A percentile compares a stretch with the other conserved stretches of the same genome.
Conservation (phyloP, 148 eudicot genomes). For the Rhododendron griersonianum region DNA sequence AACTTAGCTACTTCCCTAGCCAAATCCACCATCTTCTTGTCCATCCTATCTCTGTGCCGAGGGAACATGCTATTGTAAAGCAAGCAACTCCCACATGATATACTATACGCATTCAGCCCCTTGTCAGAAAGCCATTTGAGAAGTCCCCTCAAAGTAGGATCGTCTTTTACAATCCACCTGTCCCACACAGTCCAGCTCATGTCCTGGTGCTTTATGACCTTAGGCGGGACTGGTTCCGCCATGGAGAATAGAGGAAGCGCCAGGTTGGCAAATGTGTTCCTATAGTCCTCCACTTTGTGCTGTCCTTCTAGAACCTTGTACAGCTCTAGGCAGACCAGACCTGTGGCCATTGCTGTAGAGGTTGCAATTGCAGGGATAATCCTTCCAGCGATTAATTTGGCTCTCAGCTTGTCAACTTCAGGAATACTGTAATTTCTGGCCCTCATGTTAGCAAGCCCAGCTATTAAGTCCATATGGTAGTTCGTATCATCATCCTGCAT, state of each 20-base stretch:
- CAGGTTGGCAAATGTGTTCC: conserved; percentile 83
- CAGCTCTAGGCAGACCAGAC: conserved; percentile 85
- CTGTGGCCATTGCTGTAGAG: conserved; percentile 85
- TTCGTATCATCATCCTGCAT: conserved; percentile 87
- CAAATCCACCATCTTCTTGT: conserved; percentile 65
- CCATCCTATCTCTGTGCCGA: conserved; percentile 72
- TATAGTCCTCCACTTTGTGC: conserved; percentile 77
- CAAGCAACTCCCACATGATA: conserved; percentile 74
- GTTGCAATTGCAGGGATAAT: conserved; percentile 94
- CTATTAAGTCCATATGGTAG: conserved; percentile 87
- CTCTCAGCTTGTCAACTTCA: conserved; percentile 85
- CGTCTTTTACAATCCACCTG: conserved; percentile 60
- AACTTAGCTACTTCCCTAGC: conserved; percentile 77
- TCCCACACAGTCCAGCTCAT: conserved; percentile 94
- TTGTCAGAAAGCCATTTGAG: conserved; percentile 62
- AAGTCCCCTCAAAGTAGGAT: conserved; percentile 63
- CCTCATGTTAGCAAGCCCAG: conserved; percentile 86
- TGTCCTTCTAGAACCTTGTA: conserved; percentile 69
- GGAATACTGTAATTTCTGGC: conserved; percentile 90
- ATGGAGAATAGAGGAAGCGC: conserved; percentile 87
- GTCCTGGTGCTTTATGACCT: conserved; percentile 67
- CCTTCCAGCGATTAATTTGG: conserved; percentile 88
- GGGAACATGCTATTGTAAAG: conserved; percentile 83
- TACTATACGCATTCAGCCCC: conserved; percentile 73
- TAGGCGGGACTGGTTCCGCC: conserved; percentile 83